Evolutionary conservation across 768 basidiomycete genomes (phyloP).

Genomic region (Auricularia cornea): DNA sequence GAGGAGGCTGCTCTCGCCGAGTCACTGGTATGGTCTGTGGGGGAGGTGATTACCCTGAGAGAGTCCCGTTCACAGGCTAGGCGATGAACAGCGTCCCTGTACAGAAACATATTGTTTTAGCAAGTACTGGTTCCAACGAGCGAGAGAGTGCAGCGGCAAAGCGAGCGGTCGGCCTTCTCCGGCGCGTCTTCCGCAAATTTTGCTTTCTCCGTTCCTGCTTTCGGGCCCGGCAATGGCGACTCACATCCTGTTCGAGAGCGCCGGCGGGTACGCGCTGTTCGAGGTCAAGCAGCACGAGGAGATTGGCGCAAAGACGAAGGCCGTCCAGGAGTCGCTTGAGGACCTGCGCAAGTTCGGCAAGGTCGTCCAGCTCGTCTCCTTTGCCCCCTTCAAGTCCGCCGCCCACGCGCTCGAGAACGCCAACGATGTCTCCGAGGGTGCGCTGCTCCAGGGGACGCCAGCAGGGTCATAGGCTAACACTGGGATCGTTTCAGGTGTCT

Average conservation of each 20-base stretch:
- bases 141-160: neutral
- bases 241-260: constrained; percentile 87
- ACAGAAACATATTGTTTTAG: too few species aligned
- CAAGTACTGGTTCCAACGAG: neutral
- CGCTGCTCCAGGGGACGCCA: too few species aligned
- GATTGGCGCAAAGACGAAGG: constrained; percentile 68
- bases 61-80: too few species aligned
- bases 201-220: neutral
- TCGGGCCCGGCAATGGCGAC: constrained; percentile 43
- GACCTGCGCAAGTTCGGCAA: constrained; percentile 85
- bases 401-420: constrained; percentile 92
- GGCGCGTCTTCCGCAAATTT: neutral
- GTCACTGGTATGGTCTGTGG: too few species aligned
- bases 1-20: too few species aligned
- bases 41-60: too few species aligned
- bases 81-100: too few species aligned
- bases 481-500: constrained; percentile 50
- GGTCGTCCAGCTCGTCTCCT: constrained; percentile 86
- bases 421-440: constrained; percentile 94
- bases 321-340: constrained; percentile 77
- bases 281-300: constrained; percentile 81
- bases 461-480: constrained; percentile 4
- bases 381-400: constrained; percentile 89
- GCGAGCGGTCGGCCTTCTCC: neutral
- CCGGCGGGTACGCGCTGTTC: constrained; percentile 91